Percentiles rank a stretch among this genome's conserved stretches.
phyloP scores from a whole-genome alignment of 2,329 filamentous ascomycete genomes.

The Colletotrichum graminicola region DNA sequence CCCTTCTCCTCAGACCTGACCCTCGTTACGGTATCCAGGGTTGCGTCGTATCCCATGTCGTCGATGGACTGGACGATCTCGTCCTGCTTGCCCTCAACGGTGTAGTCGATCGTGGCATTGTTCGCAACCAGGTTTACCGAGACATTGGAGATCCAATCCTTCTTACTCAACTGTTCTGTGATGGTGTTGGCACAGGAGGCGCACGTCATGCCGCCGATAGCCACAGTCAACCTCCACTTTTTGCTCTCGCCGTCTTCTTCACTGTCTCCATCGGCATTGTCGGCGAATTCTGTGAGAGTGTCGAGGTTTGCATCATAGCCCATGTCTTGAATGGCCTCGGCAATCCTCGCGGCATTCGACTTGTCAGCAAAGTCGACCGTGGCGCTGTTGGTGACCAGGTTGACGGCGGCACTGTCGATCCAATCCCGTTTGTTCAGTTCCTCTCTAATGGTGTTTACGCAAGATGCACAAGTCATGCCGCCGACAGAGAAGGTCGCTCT shows the following conservation, averaged over 20 bases:
- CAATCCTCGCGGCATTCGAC: conserved; percentile 50
- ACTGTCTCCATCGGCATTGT: conserved; percentile 58
- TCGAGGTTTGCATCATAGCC: conserved; percentile 76
- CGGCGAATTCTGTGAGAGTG: conserved; percentile 58
- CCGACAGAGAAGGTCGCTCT: conserved; percentile 70
- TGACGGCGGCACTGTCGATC: conserved; percentile 70
- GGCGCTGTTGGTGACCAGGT: conserved; percentile 76
- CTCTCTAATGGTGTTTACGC: conserved; percentile 72
- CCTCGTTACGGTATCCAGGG: conserved; percentile 58
- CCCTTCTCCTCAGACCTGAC: conserved; percentile 47
- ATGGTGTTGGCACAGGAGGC: conserved; percentile 76
- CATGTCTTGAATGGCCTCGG: conserved; percentile 68
- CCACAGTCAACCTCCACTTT: conserved; percentile 65
- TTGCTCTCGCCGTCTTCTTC: conserved; percentile 31
- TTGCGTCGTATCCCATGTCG: conserved; percentile 70
- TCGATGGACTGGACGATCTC: conserved; percentile 56
- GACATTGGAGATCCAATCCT: conserved; percentile 65
- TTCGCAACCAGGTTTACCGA: conserved; percentile 70
- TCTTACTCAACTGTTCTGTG: conserved; percentile 68
- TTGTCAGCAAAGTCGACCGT: conserved; percentile 65
- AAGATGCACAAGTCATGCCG: conserved; percentile 81
- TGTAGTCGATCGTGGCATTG: conserved; percentile 67
- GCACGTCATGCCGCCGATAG: conserved; percentile 81
- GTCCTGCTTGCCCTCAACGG: conserved; percentile 41
- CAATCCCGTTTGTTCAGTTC: conserved; percentile 69